Percentiles rank a stretch among this genome's conserved stretches.
phyloP scores from a whole-genome alignment of 768 basidiomycete species.

The Glaciozyma martinii region DNA sequence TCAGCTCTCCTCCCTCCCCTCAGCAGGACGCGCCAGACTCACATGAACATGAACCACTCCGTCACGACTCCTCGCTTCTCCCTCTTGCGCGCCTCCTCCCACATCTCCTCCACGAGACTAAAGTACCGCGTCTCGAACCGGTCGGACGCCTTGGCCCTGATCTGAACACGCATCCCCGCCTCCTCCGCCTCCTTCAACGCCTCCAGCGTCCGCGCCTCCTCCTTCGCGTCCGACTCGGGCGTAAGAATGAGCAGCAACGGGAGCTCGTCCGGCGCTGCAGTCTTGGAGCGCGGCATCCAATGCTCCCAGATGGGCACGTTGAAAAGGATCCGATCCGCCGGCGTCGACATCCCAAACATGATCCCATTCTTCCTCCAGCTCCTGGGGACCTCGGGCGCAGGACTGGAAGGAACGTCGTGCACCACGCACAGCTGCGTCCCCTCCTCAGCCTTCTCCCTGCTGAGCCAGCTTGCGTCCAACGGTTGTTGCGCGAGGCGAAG shows the following conservation, averaged over 20 bases:
- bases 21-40: neutral
- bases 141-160: constrained; percentile 13
- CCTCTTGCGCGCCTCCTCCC: constrained; percentile 10
- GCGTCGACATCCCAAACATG: constrained; percentile 33
- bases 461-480: constrained; percentile 3
- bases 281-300: constrained; percentile 13
- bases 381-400: constrained; percentile 7
- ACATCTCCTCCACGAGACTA: constrained; percentile 27
- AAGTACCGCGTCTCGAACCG: constrained; percentile 33
- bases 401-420: constrained; percentile 12
- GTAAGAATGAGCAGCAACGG: constrained; percentile 26
- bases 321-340: constrained; percentile 26
- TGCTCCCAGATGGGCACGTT: constrained; percentile 32
- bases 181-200: constrained; percentile 24
- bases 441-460: constrained; percentile 15
- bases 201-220: constrained; percentile 15
- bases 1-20: neutral
- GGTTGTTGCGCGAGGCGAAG: constrained; percentile 25
- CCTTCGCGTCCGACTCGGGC: constrained; percentile 24
- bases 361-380: constrained; percentile 11
- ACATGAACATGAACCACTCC: constrained; percentile 32
- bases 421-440: constrained; percentile 16
- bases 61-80: constrained; percentile 9
- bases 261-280: constrained; percentile 2
- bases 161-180: constrained; percentile 22